Percentiles rank a stretch among this genome's conserved stretches.
Conservation (phyloP, 1,139 yeast genomes). For the Arxiozyma slooffiae region DNA sequence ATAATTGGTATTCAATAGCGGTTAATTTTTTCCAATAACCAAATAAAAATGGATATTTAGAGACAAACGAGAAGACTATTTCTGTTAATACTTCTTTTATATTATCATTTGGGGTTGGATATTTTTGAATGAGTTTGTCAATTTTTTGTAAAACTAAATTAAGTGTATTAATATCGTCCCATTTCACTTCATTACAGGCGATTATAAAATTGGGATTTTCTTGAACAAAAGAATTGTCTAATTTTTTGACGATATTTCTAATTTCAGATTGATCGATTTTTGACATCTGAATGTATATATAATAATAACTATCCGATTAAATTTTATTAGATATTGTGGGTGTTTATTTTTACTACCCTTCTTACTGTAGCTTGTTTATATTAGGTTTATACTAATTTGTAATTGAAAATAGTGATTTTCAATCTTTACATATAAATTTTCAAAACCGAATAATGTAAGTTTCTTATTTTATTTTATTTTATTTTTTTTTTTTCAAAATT, state of each 20-base stretch:
- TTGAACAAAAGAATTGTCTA: slow-evolving; percentile 28
- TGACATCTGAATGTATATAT: not conserved
- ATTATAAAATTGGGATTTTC: slow-evolving; percentile 29
- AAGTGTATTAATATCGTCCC: slow-evolving; percentile 24
- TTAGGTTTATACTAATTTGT: too few species aligned
- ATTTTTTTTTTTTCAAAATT: too few species aligned
- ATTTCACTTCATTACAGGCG: slow-evolving; percentile 16
- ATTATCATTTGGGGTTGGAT: slow-evolving; percentile 28
- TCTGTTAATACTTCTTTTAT: slow-evolving; percentile 36
- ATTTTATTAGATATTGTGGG: too few species aligned
- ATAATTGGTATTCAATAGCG: slow-evolving; percentile 43
- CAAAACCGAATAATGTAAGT: too few species aligned
- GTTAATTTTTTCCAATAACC: slow-evolving; percentile 54
- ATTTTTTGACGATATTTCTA: slow-evolving; percentile 8
- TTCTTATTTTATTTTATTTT: not conserved
- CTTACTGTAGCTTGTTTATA: not conserved
- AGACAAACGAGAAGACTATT: slow-evolving; percentile 46
- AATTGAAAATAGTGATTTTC: too few species aligned
- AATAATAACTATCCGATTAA: not conserved
- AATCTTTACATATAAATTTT: not conserved
- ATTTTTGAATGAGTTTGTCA: slow-evolving; percentile 29
- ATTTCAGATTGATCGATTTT: not conserved
- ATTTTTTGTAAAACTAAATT: slow-evolving; percentile 24
- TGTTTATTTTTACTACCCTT: not conserved
- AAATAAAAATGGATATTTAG: slow-evolving; percentile 46